Evolutionary conservation across 371 early-diverging fungal genomes (phyloP), one percentile per base, ranked within the genome.

Genomic region (Mucor plumbeus): DNA sequence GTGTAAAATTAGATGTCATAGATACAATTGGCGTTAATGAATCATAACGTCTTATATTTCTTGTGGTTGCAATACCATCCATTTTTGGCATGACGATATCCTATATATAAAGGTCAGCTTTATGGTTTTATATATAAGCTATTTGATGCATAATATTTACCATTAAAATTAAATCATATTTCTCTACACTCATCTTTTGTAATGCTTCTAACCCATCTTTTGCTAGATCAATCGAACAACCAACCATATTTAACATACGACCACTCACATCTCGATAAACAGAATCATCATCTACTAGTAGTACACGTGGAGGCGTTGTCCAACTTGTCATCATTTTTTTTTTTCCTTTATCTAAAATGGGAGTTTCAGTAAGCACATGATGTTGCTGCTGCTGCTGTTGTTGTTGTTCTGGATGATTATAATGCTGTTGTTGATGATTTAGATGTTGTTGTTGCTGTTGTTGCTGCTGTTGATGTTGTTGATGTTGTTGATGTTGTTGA

Each of bases 101-200:
- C 89, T 89, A 67, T 17, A 40, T 5, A 59, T 35, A 38, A 55
- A 40, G 53, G n/a, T 63, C 38, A 63, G 10, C 5, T 2, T 63
- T 7, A 6, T 44, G 14, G 31, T 33, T 60, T 43, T 43, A 19
- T 59, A 47, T 35, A 44, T 44, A 7, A 53, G 31, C 13, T n/a
- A n/a, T n/a, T n/a, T n/a, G n/a, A 53, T 19, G 7, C 5, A 40
- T 53, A 38, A 38, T 38, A 38, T 11, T 1, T 86, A 90, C 91
- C 93, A 93, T 92, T 13, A 93, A 74, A 31, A 93, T 91, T 40
- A 93, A 76, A 70, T 93, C 94, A 62, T 92, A 92, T 67, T 88
- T 89, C 36, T 85, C 83, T 4, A 78, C 54, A 33, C 84, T 81
- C 83, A 88, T 83, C 57, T 84, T 86, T 44, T 85, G 80, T 8